Base-by-base conservation (phyloP, 164 flowering plant species). In the Echeveria elegans region DNA sequence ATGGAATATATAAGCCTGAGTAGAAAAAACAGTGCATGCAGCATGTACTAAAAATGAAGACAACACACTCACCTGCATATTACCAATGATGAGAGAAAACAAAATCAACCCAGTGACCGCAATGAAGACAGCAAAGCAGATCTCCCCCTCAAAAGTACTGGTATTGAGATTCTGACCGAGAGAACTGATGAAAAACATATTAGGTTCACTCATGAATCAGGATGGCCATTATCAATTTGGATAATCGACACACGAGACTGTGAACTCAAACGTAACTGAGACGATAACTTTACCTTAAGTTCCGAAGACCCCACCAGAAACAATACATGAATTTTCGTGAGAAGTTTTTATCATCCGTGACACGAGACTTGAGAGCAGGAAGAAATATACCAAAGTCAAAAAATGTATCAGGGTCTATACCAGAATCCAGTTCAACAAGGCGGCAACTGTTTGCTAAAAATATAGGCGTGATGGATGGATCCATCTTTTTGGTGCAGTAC, bases 241-340 rank as follows among this genome's bases (percentile, higher is more conserved):
- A 12, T 21, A 63, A 12, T 34, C n/a, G 24, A 16, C 31, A 30
- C 64, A 47, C 32, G 26, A 56, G 23, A 26, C 61, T 50, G 36
- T 16, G 26, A 50, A 10, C 52, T 28, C 26, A 23, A 32, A 26
- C 18, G 4, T 26, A 16, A 1, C 9, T 3, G 36, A n/a, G n/a
- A n/a, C n/a, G n/a, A 6, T 23, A 34, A 76, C 83, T 1, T 19
- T 66, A 93, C 98, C 98, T 90, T 47, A 94, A 66, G 73, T 84
- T 89, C 66, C 82, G 88, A 65, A 92, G 81, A 18, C 96, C 99
- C 99, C 99, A 95, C 99, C 97, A 95, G 71, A 95, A 90, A 80
- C 97, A 92, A 77, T 82, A 91, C 59, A 83, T 82, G 68, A 89
- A 75, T 70, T 89, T 94, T 78, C 78, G 60, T 2, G 79, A 79